Percentiles rank a stretch among this genome's conserved stretches.
These are phyloP conservation scores for Evansstolkia leycettana DNA, from an alignment of 495 filamentous ascomycete genomes.

Conservation along the genomic window DNA sequence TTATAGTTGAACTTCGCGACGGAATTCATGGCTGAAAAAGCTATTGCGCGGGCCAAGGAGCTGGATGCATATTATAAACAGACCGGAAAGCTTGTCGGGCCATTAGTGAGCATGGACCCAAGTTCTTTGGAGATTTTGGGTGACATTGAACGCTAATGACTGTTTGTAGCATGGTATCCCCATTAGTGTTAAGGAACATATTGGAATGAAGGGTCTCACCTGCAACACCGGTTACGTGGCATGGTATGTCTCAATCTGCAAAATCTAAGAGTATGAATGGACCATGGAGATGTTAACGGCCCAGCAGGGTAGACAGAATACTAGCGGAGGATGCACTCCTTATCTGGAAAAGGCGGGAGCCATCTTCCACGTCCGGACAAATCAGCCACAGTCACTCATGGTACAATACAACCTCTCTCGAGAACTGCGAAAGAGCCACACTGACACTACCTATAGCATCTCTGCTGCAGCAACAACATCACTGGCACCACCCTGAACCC, in stretches of 20 bases:
- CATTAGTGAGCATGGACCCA: slow-evolving; percentile 15
- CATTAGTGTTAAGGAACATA: slow-evolving; percentile 53
- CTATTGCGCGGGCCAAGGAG: slow-evolving; percentile 43
- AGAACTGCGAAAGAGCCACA: too few relatives aligned
- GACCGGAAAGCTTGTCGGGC: slow-evolving; percentile 26
- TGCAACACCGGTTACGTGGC: slow-evolving; percentile 30
- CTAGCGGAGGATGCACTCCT: slow-evolving; percentile 23
- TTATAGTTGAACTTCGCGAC: slow-evolving; percentile 47
- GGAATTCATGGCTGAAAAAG: slow-evolving; percentile 53
- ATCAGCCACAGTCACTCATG: slow-evolving; percentile 41
- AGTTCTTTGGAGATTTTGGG: neutral
- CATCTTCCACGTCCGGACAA: slow-evolving; percentile 55
- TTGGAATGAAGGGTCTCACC: slow-evolving; percentile 39
- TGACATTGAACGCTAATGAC: too few relatives aligned
- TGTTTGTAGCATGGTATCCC: slow-evolving; percentile 52
- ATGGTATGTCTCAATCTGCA: slow-evolving; percentile 12
- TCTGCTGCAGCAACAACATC: slow-evolving; percentile 46
- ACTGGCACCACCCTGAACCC: slow-evolving; percentile 56
- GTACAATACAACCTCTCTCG: slow-evolving; percentile 9
- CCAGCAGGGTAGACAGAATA: slow-evolving; percentile 22
- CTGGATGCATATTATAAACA: slow-evolving; percentile 39
- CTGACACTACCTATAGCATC: slow-evolving; percentile 13
- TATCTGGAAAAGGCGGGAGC: slow-evolving; percentile 30
- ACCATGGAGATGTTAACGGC: too few relatives aligned
- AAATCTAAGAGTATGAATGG: neutral